phyloP scores from a whole-genome alignment of 2,329 filamentous ascomycete genomes.

The Penicillium verrucosum region DNA sequence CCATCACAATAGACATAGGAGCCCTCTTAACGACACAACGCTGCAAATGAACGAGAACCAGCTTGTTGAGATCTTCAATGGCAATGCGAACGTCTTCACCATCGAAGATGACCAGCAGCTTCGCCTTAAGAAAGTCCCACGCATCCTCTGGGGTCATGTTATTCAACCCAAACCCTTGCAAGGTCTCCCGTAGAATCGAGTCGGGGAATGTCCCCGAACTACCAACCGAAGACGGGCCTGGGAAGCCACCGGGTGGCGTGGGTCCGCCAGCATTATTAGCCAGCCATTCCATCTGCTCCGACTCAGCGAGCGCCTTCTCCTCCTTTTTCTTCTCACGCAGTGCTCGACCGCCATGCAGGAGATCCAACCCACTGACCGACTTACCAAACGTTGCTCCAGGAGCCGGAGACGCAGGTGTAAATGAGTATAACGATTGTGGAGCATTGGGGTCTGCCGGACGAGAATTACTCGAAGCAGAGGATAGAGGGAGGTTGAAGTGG shows the following conservation, averaged over 20 bases:
- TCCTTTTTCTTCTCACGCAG: constrained; percentile 78
- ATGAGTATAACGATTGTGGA: constrained; percentile 63
- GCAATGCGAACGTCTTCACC: constrained; percentile 63
- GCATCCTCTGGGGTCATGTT: constrained; percentile 67
- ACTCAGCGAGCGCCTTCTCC: constrained; percentile 53
- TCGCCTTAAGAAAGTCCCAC: constrained; percentile 64
- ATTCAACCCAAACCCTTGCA: constrained; percentile 59
- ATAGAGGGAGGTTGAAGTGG: constrained; percentile 55
- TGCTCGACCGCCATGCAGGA: constrained; percentile 72
- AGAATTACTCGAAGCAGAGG: constrained; percentile 64
- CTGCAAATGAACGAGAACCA: constrained; percentile 61
- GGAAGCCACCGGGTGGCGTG: constrained; percentile 29
- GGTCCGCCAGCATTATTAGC: constrained; percentile 24
- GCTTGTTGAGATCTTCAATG: constrained; percentile 63
- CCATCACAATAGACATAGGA: constrained; percentile 59
- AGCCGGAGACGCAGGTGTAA: constrained; percentile 62
- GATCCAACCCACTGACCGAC: constrained; percentile 74
- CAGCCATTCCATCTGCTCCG: constrained; percentile 37
- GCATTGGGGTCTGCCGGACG: constrained; percentile 61
- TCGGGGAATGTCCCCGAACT: constrained; percentile 27
- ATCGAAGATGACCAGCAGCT: constrained; percentile 62
- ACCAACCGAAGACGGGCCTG: constrained; percentile 36
- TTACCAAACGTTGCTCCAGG: constrained; percentile 68
- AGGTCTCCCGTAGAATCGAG: constrained; percentile 39
- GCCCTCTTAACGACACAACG: constrained; percentile 60